These are phyloP conservation scores for Xanthoceras sorbifolium DNA, from an alignment of 345 rosid species.

Conservation along the genomic window DNA sequence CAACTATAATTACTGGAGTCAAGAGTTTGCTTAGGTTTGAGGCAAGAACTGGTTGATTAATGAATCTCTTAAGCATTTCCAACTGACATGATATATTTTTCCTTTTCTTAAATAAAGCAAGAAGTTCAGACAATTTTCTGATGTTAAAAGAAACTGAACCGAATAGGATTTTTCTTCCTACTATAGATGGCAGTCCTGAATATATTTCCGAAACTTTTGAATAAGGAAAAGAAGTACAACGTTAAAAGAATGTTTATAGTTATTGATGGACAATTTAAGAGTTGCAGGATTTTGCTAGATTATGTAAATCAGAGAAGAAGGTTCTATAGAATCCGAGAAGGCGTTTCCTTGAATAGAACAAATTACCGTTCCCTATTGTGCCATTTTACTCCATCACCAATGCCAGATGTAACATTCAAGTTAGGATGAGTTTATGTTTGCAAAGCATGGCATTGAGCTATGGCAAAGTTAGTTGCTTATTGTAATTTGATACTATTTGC, in stretches of 20 bases:
- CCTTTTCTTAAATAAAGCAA: background rate
- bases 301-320: background rate
- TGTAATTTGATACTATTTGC: background rate
- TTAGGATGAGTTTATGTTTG: background rate
- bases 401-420: background rate
- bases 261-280: background rate
- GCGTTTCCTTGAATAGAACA: conserved; percentile 4
- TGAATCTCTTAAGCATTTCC: background rate
- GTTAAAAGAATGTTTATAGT: background rate
- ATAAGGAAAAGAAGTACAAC: background rate
- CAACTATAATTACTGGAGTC: background rate
- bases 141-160: background rate
- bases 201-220: background rate
- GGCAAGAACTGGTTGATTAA: conserved; percentile 14
- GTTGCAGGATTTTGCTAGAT: background rate
- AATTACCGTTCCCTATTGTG: background rate
- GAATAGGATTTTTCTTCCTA: background rate
- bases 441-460: background rate
- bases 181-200: background rate
- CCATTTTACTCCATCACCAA: background rate
- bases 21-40: conserved; percentile 8
- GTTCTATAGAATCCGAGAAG: background rate
- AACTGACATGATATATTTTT: background rate
- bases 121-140: background rate
- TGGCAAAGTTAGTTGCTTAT: background rate